These are phyloP conservation scores for Atractiella rhizophila DNA, from an alignment of 768 basidiomycete species.

Conservation along the genomic window DNA sequence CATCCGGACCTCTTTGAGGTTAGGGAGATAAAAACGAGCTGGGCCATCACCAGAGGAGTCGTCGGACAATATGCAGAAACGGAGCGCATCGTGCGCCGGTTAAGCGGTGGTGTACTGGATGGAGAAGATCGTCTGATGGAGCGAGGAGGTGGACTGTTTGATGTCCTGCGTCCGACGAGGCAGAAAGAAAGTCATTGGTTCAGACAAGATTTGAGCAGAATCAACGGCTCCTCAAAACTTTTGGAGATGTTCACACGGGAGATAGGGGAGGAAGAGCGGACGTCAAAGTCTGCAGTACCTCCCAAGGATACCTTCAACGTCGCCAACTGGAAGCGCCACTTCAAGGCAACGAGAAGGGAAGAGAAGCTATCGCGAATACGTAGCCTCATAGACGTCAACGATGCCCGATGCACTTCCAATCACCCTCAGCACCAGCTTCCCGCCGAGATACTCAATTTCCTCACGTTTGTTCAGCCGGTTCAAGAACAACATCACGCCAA, in stretches of 20 bases:
- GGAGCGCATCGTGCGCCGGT: constrained; percentile 22
- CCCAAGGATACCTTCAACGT: constrained; percentile 51
- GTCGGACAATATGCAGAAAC: constrained; percentile 21
- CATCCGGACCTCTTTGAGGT: constrained; percentile 75
- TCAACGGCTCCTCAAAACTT: not conserved
- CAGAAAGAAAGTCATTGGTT: too few relatives aligned
- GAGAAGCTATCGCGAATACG: constrained; percentile 37
- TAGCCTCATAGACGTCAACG: constrained; percentile 48
- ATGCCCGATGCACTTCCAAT: constrained; percentile 45
- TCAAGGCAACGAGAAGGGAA: constrained; percentile 28
- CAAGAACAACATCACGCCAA: too few relatives aligned
- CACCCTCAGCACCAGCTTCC: constrained; percentile 22
- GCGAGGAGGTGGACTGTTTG: constrained; percentile 31
- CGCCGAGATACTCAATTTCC: constrained; percentile 16
- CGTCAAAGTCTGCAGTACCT: constrained; percentile 24
- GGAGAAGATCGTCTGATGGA: constrained; percentile 20
- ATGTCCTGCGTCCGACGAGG: constrained; percentile 33
- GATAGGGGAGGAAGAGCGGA: constrained; percentile 4
- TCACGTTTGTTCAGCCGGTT: constrained; percentile 24
- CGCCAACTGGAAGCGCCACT: constrained; percentile 38
- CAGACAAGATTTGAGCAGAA: too few relatives aligned
- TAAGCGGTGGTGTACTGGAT: constrained; percentile 17
- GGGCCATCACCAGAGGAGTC: constrained; percentile 23
- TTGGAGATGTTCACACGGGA: not conserved
- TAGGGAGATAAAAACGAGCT: constrained; percentile 25